Conservation (phyloP, 2,329 filamentous ascomycete species). For the Apiospora sp. region DNA sequence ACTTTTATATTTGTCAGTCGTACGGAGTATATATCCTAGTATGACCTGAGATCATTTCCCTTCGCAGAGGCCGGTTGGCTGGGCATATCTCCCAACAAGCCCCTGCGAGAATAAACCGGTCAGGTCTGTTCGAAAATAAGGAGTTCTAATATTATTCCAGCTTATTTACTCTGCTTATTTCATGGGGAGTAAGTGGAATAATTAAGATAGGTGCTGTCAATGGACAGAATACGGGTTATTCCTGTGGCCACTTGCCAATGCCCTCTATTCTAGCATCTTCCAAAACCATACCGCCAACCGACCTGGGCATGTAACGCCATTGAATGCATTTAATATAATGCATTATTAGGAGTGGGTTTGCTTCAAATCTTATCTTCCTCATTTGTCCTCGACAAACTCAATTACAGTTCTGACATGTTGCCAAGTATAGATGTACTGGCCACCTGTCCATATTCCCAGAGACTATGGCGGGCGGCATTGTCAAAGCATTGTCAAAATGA, state of each 20-base stretch:
- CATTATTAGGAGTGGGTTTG: neutral
- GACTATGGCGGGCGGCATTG: neutral
- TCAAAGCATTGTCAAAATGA: neutral
- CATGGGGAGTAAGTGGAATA: no score
- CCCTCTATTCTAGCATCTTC: slow-evolving; percentile 5
- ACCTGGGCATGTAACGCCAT: neutral
- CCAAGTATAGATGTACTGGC: neutral
- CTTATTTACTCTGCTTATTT: no score
- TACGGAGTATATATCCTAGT: neutral
- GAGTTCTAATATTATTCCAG: no score
- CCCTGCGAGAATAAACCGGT: no score
- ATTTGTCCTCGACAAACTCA: neutral
- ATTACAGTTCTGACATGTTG: neutral
- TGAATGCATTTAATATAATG: neutral
- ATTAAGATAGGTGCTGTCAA: no score
- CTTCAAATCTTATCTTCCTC: neutral
- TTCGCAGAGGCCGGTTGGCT: neutral
- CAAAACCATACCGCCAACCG: neutral
- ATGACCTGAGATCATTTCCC: neutral
- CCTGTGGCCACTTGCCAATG: neutral
- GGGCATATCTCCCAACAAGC: neutral
- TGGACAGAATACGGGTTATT: no score
- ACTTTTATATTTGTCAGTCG: neutral
- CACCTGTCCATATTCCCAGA: slow-evolving; percentile 1
- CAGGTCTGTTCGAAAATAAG: no score